These are phyloP conservation scores for Alternaria ventricosa DNA, from an alignment of 2,329 filamentous ascomycete species.

Conservation along the genomic window DNA sequence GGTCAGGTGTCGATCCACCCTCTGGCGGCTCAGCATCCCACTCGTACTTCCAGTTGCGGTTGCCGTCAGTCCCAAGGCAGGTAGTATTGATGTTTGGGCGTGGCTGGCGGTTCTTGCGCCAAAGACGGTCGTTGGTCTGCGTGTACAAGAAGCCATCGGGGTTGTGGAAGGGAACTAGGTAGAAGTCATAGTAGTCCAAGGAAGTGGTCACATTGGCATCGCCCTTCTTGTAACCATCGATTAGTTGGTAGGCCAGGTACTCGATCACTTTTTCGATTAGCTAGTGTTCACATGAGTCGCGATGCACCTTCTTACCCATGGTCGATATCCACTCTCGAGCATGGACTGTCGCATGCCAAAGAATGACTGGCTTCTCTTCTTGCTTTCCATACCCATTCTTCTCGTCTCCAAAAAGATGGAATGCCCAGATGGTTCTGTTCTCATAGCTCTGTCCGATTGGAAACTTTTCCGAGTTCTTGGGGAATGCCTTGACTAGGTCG, in stretches of 20 bases:
- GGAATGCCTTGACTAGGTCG: constrained; percentile 35
- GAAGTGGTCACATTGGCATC: constrained; percentile 37
- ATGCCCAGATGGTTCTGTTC: constrained; percentile 38
- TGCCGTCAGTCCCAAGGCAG: constrained; percentile 44
- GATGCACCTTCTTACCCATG: constrained; percentile 20
- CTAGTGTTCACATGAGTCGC: neutral
- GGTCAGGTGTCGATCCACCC: constrained; percentile 34
- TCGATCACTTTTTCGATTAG: constrained; percentile 35
- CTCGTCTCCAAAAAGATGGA: constrained; percentile 34
- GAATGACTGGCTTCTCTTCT: constrained; percentile 37
- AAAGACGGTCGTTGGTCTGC: constrained; percentile 44
- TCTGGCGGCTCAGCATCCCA: constrained; percentile 39
- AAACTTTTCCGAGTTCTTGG: constrained; percentile 37
- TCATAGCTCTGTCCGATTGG: constrained; percentile 38
- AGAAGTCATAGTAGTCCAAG: constrained; percentile 42
- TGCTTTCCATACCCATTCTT: constrained; percentile 17
- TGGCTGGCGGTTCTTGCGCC: constrained; percentile 46
- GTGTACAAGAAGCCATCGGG: constrained; percentile 44
- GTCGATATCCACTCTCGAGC: constrained; percentile 34
- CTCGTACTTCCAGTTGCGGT: constrained; percentile 45
- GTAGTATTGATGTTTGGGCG: constrained; percentile 34
- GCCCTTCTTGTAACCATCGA: constrained; percentile 36
- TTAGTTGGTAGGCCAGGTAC: constrained; percentile 39
- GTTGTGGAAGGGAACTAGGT: constrained; percentile 42
- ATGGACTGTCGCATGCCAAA: constrained; percentile 45